Conservation (phyloP, 2,329 filamentous ascomycete species). For the Alternaria conjuncta region DNA sequence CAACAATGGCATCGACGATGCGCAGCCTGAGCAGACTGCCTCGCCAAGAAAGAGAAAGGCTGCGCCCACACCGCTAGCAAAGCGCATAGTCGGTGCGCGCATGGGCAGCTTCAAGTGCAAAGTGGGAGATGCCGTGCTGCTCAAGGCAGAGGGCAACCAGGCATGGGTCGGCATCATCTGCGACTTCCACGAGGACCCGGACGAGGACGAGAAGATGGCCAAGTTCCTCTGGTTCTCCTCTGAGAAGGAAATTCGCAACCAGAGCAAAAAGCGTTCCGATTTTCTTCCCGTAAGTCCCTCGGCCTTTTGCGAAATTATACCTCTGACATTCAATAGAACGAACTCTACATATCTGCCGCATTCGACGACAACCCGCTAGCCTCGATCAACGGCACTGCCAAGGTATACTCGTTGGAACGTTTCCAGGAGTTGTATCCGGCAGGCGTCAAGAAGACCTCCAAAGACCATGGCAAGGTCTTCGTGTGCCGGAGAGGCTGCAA, state of each 20-base stretch:
- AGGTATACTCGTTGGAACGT: constrained; percentile 72
- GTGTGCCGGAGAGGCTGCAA: constrained; percentile 90
- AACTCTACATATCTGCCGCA: constrained; percentile 87
- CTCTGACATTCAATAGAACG: constrained; percentile 64
- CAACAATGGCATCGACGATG: constrained; percentile 25
- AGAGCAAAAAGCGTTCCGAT: constrained; percentile 81
- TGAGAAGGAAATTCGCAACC: constrained; percentile 85
- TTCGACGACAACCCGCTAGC: constrained; percentile 86
- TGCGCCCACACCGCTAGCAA: constrained; percentile 27
- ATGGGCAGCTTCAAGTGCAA: constrained; percentile 82
- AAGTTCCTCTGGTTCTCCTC: constrained; percentile 97
- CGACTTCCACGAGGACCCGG: constrained; percentile 73
- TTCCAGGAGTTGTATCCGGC: constrained; percentile 75
- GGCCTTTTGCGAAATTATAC: background rate
- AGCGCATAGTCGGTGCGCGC: constrained; percentile 76
- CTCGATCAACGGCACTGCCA: constrained; percentile 90
- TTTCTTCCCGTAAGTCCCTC: constrained; percentile 66
- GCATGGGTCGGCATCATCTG: constrained; percentile 92
- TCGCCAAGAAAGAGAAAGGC: constrained; percentile 45
- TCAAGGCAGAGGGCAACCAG: constrained; percentile 89
- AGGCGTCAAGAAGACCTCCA: constrained; percentile 75
- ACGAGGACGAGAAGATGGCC: constrained; percentile 71
- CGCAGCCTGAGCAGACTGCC: constrained; percentile 27
- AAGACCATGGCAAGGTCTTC: constrained; percentile 84
- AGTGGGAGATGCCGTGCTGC: constrained; percentile 81